Evolutionary conservation across 1,284 basidiomycete species (phyloP), one percentile per base, ranked within the genome.

Genomic region (Inonotus hispidus): DNA sequence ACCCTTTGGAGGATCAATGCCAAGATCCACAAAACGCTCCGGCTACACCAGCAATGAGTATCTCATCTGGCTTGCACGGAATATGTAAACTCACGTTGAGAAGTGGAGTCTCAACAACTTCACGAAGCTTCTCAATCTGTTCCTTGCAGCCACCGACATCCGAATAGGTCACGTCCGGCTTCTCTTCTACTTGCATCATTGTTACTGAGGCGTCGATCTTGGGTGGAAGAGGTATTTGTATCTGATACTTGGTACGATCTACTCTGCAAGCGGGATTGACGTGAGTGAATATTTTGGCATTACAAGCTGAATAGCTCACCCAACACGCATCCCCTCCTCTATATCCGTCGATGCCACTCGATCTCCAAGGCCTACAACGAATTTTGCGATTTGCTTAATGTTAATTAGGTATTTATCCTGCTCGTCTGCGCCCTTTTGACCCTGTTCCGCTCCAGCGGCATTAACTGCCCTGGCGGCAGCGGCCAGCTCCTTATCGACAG

Each of bases 161-260:
- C 8, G 95, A 94, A 73, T 99, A 99, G 1, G 96, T 98, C 54
- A 99, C 94, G 70, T 98, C 96, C 1, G 96, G 96, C 73, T 98
- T 96, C 77, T 99, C 96, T 74, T 99, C 96, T 50, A 99, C 96
- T 75, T 99, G 96, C 97, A 99, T 99, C 96, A 99, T 98, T 14
- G 97, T 99, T 3, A 99, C 97, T 0, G 95, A 97, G 2, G 97
- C 95, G 73, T 99, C 97, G 68, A 99, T 99, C 79, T 97, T 98
- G 41, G 97, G 97, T 47, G 97, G 97, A n/a, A 99, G 77, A n/a
- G 97, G 97, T 66, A 99, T 98, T 77, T 98, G 94, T 67, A 99
- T 99, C 75, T 98, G 95, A 73, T 99, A 99, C 74, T 98, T 98
- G 68, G 90, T 95, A 56, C 93, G 85, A 74, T 95, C 90, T 66